Evolutionary conservation across 345 rosid genomes (phyloP).

Genomic region (Reutealis trisperma): DNA sequence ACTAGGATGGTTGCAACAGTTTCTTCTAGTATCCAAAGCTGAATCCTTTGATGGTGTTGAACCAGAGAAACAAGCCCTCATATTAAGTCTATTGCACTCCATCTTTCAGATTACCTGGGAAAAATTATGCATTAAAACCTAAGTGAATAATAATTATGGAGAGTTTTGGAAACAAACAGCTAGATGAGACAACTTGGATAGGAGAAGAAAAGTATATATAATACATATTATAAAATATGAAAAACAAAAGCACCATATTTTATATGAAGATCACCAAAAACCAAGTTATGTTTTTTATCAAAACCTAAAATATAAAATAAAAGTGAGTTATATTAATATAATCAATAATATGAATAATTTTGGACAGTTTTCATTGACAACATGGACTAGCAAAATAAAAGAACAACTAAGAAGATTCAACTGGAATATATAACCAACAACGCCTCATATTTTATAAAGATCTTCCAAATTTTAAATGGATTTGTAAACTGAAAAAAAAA

Average conservation of each 20-base stretch:
- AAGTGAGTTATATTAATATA: background rate
- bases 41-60: slow-evolving; percentile 70
- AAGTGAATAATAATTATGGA: background rate
- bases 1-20: slow-evolving; percentile 47
- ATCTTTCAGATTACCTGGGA: slow-evolving; percentile 28
- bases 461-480: no score
- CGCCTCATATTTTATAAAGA: no score
- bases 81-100: slow-evolving; percentile 46
- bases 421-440: no score
- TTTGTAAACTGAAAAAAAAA: background rate
- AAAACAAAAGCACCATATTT: background rate
- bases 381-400: no score
- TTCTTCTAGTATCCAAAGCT: slow-evolving; percentile 67
- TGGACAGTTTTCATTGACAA: background rate
- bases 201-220: background rate
- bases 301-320: background rate
- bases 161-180: background rate
- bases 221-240: background rate
- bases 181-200: background rate
- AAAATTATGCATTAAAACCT: background rate
- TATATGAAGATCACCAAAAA: background rate
- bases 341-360: background rate
- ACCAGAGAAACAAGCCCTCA: slow-evolving; percentile 52
- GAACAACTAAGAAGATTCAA: no score
- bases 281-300: background rate